Evolutionary conservation across 495 filamentous ascomycete species (phyloP), one percentile per base, ranked within the genome.

Genomic region (Hypoxylon trugodes): DNA sequence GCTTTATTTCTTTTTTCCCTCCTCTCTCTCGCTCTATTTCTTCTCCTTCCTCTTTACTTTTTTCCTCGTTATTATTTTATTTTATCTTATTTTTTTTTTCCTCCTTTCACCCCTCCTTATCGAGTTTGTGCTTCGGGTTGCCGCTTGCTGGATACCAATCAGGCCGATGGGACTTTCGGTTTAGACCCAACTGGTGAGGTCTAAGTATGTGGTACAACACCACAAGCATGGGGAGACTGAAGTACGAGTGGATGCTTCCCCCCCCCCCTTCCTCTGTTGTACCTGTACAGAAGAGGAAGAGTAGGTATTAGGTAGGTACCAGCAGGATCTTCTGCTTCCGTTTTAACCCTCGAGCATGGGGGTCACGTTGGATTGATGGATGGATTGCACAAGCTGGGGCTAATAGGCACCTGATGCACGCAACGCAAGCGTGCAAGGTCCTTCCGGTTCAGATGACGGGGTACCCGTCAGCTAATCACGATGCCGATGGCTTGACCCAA

Each of bases 351-450:
- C 60, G 55, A 41, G 47, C 55, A 70, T 58, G 60, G 50, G 69
- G 69, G 64, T 67, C 64, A 67, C 64, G 64, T 67, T 67, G 59
- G 64, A 67, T n/a, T n/a, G n/a, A n/a, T 61, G 69, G 66, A 65
- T 63, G 61, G 65, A 69, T 66, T 62, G 52, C 63, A 67, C 62
- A 62, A 65, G 59, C 69, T 71, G 54, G 63, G 51, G 60, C 46
- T 67, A 67, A 62, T 72, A 72, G 62, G 51, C 53, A 65, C 66
- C 69, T 69, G 66, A 70, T 72, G 69, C 69, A 72, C 69, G 66
- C 65, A 71, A 69, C 65, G 62, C 65, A 66, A 63, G 67, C 51
- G 69, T 69, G 67, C 65, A 60, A 68, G 57, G 56, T 59, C 66
- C 54, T 70, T 63, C 59, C 53, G 65, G 65, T 55, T 60, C 65